A percentile compares a stretch with the other conserved stretches of the same genome.
Evolutionary conservation across 2,329 filamentous ascomycete species (phyloP).

Genomic region (Colletotrichum sp.): DNA sequence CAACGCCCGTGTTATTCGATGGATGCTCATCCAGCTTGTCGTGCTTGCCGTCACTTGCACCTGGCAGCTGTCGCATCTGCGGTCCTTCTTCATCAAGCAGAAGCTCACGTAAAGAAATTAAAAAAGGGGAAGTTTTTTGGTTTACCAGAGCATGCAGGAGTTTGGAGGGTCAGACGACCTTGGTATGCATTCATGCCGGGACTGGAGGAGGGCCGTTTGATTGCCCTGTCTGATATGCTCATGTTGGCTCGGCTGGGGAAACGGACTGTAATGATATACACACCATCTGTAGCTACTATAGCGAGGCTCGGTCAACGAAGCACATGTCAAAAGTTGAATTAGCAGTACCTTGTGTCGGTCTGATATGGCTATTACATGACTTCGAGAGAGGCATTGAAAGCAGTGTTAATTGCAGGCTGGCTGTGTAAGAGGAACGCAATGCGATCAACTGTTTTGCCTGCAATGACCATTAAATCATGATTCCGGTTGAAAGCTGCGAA

Average conservation of each 20-base stretch:
- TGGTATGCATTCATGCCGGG: neutral
- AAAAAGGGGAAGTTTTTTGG: neutral
- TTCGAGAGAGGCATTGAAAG: neutral
- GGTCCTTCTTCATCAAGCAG: conserved; percentile 99
- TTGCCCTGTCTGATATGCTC: neutral
- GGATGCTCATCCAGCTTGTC: conserved; percentile 89
- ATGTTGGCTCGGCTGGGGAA: neutral
- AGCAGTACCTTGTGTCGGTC: neutral
- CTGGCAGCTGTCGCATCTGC: conserved; percentile 95
- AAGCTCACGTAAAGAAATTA: conserved; percentile 79
- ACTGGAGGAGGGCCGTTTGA: neutral
- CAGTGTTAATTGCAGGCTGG: neutral
- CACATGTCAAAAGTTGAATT: conserved; percentile 4
- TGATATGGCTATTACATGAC: neutral
- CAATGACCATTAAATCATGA: neutral
- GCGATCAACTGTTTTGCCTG: neutral
- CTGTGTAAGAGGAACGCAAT: neutral
- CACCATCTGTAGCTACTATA: conserved; percentile 15
- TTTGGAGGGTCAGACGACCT: neutral
- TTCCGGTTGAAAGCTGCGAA: neutral
- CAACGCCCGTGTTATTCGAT: conserved; percentile 89
- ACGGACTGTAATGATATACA: conserved; percentile 21
- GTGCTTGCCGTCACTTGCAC: conserved; percentile 88
- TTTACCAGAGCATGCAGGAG: neutral
- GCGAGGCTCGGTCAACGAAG: conserved; percentile 17